Base-by-base conservation (phyloP, 768 basidiomycete genomes). In the Crepidotus variabilis region DNA sequence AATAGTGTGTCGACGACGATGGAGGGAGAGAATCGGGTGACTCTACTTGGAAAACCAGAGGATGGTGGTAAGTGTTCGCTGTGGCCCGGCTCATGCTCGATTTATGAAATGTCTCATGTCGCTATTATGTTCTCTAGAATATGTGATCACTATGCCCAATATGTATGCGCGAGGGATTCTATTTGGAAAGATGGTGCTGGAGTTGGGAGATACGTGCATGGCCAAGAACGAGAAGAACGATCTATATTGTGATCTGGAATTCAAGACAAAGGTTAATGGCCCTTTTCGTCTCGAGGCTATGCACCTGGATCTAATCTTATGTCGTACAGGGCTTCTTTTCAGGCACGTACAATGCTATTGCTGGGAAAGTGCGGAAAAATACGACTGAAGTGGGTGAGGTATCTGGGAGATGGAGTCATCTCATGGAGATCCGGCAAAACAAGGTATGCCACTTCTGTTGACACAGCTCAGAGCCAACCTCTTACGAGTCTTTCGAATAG, bases 1-100 rank as follows among this genome's bases (percentile, higher is more conserved):
- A 99, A 99, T 73, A 92, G 90, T 60, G 97, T 97, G 14, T 90
- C 92, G 51, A 99, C 94, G 23, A 87, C 81, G 48, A 96, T 98
- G 94, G 96, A 97, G 65, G 95, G 95, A 52, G 92, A 96, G 75
- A 95, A 94, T 68, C 80, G 94, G 54, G 85, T 98, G 60, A 82
- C 80, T 48, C 75, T 98, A 18, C 78, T 96, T 70, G 90, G 90
- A 45, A 83, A 82, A 50, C 91, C 88, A 0, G 88, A 90, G 10
- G 93, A 94, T 73, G 92, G 94, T 58, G 85, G 93, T 92, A 69
- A 66, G 86, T 78, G 18, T 23, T 52, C 28, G 28, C 28, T 28
- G 28, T 28, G 28, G 28, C 28, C 8, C 28, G 28, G 8, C 8
- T 28, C 8, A 28, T 8, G 28, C 28, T 28, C 56, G 53, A 39